Base-by-base conservation (phyloP, 2,329 filamentous ascomycete genomes). In the Phialophora verrucosa region DNA sequence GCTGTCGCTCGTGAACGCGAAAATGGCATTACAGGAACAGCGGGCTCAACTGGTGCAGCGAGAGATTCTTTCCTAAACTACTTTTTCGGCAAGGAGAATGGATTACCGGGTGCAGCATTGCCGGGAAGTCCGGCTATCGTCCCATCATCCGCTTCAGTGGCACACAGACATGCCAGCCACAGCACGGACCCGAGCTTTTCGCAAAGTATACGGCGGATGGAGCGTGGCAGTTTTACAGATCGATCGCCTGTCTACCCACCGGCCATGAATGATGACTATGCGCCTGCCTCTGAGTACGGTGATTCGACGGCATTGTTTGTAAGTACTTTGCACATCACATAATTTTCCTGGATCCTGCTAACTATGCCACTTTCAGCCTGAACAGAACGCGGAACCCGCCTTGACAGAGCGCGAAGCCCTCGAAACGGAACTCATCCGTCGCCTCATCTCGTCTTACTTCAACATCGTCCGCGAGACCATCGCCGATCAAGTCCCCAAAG, bases 401-500 rank as follows among this genome's bases (percentile, higher is more conserved):
- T 87, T 99, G 74, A 97, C 93, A 0, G 95, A 99, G 73, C 91
- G 95, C 60, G 95, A 99, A 81, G 91, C 93, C 53, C 91, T 99
- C 83, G 95, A 99, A 81, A 98, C 95, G 10, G 95, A 99, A 80
- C 88, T 99, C 49, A 99, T 99, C 77, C 91, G 94, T 55, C 91
- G 93, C 55, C 87, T 99, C 64, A 99, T 99, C 78, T 96, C 92
- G 35, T 97, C 93, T 1, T 99, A 99, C 83, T 99, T 99, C 84
- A 96, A 97, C 78, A 99, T 99, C 75, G 95, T 99, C 55, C 91
- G 95, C 69, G 95, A 99, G 80, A 94, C 92, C n/a, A 97, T 97
- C 74, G 94, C 94, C 53, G 95, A 99, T 77, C 94, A 98, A 81
- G 95, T 99, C 11, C 95, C 95, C 72, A 99, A 99, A 82, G 95